These are phyloP conservation scores for Trebouxia sp. DNA, from an alignment of 139 green algal species.

Conservation along the genomic window DNA sequence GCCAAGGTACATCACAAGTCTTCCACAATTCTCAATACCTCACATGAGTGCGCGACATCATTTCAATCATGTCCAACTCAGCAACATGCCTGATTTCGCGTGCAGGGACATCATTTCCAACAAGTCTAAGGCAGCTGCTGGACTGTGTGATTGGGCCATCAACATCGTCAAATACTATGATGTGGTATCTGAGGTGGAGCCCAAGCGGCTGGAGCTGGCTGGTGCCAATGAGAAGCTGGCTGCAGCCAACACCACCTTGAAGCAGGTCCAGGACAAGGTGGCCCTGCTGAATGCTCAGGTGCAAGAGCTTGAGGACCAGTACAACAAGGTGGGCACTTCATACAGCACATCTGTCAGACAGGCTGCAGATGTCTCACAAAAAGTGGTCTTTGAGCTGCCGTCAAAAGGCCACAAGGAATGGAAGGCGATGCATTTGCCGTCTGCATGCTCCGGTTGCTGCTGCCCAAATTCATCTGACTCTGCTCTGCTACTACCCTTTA, in stretches of 20 bases:
- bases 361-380: no score
- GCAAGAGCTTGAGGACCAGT: constrained; percentile 76
- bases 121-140: constrained; percentile 86
- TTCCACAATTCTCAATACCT: no score
- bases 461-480: no score
- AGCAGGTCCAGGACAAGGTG: constrained; percentile 70
- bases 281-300: constrained; percentile 77
- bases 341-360: no score
- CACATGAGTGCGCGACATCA: no score
- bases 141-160: constrained; percentile 87
- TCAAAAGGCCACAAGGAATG: no score
- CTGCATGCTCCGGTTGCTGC: no score
- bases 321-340: constrained; percentile 50
- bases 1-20: neutral
- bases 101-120: constrained; percentile 74
- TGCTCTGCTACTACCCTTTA: no score
- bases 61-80: neutral
- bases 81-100: neutral
- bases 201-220: constrained; percentile 82
- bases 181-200: constrained; percentile 79
- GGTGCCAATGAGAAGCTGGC: constrained; percentile 82
- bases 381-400: no score
- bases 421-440: no score
- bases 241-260: constrained; percentile 70
- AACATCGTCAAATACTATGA: constrained; percentile 94